Evolutionary conservation across 2,329 filamentous ascomycete genomes (phyloP), one percentile per base, ranked within the genome.

Genomic region (Claviceps spartinae): DNA sequence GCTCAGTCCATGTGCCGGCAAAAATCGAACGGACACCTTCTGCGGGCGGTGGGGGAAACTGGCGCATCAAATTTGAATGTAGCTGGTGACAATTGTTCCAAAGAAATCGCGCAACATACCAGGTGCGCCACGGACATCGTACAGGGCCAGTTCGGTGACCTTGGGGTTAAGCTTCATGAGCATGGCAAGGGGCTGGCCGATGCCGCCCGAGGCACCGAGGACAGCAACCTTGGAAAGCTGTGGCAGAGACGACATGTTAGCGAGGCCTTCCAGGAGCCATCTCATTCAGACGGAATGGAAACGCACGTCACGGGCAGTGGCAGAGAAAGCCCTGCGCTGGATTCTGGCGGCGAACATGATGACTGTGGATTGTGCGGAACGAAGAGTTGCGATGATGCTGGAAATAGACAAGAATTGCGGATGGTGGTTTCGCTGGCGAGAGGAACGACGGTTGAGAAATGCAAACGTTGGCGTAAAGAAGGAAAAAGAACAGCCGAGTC

Each of bases 91-190:
- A 22, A 41, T 16, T 24, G 22, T 16, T 26, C 20, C 7, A 26
- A 11, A 49, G n/a, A 4, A 37, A 47, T n/a, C 11, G 24, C 50
- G 45, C 18, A 41, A 77, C 83, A 60, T 82, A 94, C 89, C 90
- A 69, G 91, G 91, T 66, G 79, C 91, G 67, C 89, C 85, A 67
- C 87, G 86, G 76, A 98, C 95, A 76, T 98, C 93, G 78, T 97
- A 98, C 66, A 98, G 87, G 59, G 91, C 87, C 65, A 98, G 87
- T 72, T 96, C 84, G 65, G 81, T 85, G 63, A 97, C 91, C 67
- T 87, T 82, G 63, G 90, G 88, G 85, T 96, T 97, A 70, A 96
- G 84, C 88, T 98, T 98, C 73, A 98, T 82, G 68, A 98, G 85
- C 61, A 98, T 86, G 54, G 93, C 98, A 66, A 98, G 79, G 67